These are phyloP conservation scores for Termitomyces sp. DNA, from an alignment of 768 basidiomycete species.

Conservation along the genomic window DNA sequence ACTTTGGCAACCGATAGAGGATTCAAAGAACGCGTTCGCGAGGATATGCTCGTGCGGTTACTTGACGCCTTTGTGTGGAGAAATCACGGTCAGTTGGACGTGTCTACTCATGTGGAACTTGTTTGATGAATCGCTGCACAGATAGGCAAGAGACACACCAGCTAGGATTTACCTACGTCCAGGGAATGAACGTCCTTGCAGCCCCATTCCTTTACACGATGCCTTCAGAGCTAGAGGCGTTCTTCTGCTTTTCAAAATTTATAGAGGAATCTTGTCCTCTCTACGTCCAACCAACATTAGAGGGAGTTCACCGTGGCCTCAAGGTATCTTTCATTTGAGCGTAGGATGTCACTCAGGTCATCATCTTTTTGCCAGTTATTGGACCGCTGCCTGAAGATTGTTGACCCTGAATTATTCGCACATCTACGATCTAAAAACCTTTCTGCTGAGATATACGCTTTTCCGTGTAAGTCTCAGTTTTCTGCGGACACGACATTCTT, in stretches of 20 bases:
- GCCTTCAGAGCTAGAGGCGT: conserved; percentile 98
- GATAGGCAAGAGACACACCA: conserved; percentile 75
- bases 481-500: background rate
- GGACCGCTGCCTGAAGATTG: conserved; percentile 86
- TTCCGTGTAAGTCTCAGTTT: conserved; percentile 67
- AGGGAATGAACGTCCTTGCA: conserved; percentile 98
- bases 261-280: conserved; percentile 92
- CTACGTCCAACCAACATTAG: conserved; percentile 95
- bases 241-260: conserved; percentile 93
- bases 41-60: conserved; percentile 95
- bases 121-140: conserved; percentile 19
- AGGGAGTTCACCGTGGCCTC: conserved; percentile 92
- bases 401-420: conserved; percentile 81
- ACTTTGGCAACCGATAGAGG: conserved; percentile 94
- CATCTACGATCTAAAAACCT: conserved; percentile 87
- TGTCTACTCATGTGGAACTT: background rate
- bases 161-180: conserved; percentile 91
- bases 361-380: conserved; percentile 54
- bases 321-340: conserved; percentile 47
- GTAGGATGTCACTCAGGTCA: background rate
- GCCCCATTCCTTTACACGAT: conserved; percentile 97
- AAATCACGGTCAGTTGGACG: conserved; percentile 57
- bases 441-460: conserved; percentile 94
- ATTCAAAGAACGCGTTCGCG: conserved; percentile 96
- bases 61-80: conserved; percentile 98